Percentiles rank a stretch among this genome's conserved stretches.
Conservation (phyloP, 2,329 filamentous ascomycete species). For the Tolypocladium capitatum region DNA sequence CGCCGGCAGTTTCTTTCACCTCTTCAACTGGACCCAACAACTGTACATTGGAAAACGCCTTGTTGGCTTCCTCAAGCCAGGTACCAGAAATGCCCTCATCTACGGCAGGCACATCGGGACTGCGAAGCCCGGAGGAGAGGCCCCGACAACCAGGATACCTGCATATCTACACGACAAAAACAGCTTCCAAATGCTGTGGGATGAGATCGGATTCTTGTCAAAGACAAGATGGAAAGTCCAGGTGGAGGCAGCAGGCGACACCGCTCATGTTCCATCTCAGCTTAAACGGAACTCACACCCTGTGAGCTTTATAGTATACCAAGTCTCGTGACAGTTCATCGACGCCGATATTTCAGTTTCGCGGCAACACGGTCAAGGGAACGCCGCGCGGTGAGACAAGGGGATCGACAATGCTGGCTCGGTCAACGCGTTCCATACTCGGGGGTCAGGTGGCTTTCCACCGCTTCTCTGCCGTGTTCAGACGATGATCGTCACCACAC, state of each 20-base stretch:
- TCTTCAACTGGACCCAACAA: conserved; percentile 34
- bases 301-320: conserved; percentile 22
- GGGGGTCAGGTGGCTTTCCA: neutral
- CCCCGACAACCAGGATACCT: conserved; percentile 10
- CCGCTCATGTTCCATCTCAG: conserved; percentile 10
- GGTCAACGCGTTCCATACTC: neutral
- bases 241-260: conserved; percentile 18
- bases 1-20: conserved; percentile 35
- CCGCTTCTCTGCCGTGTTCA: neutral
- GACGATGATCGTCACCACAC: neutral
- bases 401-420: neutral
- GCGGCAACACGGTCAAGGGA: neutral
- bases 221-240: conserved; percentile 35
- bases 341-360: neutral
- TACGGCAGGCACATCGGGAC: conserved; percentile 38
- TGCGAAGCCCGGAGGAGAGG: conserved; percentile 11
- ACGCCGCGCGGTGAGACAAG: neutral
- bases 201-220: conserved; percentile 35
- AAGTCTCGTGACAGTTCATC: conserved; percentile 11
- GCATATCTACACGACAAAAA: conserved; percentile 33
- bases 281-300: conserved; percentile 13
- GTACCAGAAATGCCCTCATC: conserved; percentile 30
- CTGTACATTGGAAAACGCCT: conserved; percentile 30
- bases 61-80: conserved; percentile 30
- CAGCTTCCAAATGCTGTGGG: conserved; percentile 40